A percentile compares a stretch with the other conserved stretches of the same genome.
Evolutionary conservation across 2,329 filamentous ascomycete genomes (phyloP).

Genomic region (Blastomyces parvus): DNA sequence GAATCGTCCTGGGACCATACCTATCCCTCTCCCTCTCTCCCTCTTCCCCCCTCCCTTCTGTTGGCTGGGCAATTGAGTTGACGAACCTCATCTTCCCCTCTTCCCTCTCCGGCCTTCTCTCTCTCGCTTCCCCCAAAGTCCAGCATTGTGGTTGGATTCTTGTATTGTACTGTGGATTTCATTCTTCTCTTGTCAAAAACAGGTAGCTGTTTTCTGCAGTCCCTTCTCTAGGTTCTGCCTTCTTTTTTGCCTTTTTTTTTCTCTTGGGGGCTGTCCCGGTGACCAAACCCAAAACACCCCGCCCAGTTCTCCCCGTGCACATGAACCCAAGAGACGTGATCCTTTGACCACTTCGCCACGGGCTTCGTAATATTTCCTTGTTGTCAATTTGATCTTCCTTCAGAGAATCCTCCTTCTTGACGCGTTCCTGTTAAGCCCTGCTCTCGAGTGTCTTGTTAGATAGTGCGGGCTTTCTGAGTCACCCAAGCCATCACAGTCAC

Average conservation of each 20-base stretch:
- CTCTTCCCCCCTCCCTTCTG: not conserved
- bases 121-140: not conserved
- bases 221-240: not conserved
- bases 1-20: conserved; percentile 9
- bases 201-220: not conserved
- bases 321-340: conserved; percentile 8
- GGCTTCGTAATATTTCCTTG: conserved; percentile 3
- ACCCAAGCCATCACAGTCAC: not conserved
- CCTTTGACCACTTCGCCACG: conserved; percentile 10
- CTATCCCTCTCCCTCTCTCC: conserved; percentile 4
- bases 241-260: not conserved
- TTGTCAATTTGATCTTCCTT: not conserved
- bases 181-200: not conserved
- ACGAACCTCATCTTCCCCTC: conserved; percentile 3
- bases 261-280: conserved; percentile 10
- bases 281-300: conserved; percentile 11
- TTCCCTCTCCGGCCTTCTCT: not conserved
- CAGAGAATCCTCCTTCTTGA: not conserved
- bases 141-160: not conserved
- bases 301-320: conserved; percentile 1
- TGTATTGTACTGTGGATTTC: not conserved
- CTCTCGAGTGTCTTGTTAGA: not conserved
- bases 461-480: not conserved
- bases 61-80: not conserved
- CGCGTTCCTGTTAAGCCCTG: not conserved